A percentile compares a stretch with the other conserved stretches of the same genome.
Conservation (phyloP, 495 filamentous ascomycete genomes). For the Chlorociboria aeruginascens region DNA sequence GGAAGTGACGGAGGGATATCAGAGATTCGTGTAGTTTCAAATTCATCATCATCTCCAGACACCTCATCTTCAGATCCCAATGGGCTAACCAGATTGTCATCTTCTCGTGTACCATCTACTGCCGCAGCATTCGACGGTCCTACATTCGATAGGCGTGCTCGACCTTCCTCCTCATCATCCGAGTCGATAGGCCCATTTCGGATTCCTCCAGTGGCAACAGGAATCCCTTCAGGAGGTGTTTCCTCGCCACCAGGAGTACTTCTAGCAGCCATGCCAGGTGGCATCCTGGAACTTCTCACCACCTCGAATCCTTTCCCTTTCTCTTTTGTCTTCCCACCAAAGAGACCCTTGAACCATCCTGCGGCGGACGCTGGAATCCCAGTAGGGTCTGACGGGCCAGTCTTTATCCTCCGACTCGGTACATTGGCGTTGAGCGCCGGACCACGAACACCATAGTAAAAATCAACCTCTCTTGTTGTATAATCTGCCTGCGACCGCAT, state of each 20-base stretch:
- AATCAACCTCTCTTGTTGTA: conserved; percentile 83
- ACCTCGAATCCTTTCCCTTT: conserved; percentile 94
- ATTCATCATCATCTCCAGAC: conserved; percentile 26
- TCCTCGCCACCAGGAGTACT: conserved; percentile 41
- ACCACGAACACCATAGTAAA: conserved; percentile 85
- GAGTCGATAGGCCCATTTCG: conserved; percentile 46
- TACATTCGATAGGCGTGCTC: conserved; percentile 15
- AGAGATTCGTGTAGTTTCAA: conserved; percentile 26
- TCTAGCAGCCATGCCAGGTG: conserved; percentile 37
- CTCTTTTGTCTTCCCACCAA: conserved; percentile 76
- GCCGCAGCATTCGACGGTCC: conserved; percentile 3
- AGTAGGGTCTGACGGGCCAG: conserved; percentile 89
- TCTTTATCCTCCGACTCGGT: conserved; percentile 74
- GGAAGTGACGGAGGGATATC: conserved; percentile 47
- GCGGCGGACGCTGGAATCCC: conserved; percentile 77
- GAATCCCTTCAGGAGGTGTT: conserved; percentile 39
- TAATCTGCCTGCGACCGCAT: conserved; percentile 60
- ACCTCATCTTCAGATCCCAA: conserved; percentile 25
- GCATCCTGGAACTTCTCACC: conserved; percentile 70
- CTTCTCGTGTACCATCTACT: conserved; percentile 20
- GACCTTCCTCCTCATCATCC: conserved; percentile 31
- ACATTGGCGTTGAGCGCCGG: conserved; percentile 72
- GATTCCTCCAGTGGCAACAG: conserved; percentile 36
- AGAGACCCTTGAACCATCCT: conserved; percentile 72
- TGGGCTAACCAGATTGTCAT: conserved; percentile 28